These are phyloP conservation scores for Zygosaccharomyces gambellarensis DNA, from an alignment of 805 yeast genomes.

Conservation along the genomic window DNA sequence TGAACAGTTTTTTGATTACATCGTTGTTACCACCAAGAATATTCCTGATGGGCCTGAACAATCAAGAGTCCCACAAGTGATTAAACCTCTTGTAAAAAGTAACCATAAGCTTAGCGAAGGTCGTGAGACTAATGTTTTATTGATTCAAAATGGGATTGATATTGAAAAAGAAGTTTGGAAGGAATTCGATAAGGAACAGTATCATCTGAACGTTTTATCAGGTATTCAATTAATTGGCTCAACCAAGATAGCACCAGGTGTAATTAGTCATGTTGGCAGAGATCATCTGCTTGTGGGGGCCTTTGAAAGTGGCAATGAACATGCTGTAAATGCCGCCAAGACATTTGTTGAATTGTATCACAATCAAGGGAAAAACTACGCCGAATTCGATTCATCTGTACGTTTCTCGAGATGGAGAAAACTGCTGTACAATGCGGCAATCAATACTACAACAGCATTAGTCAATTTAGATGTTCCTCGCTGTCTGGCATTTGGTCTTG, in stretches of 20 bases:
- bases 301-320: constrained; percentile 38
- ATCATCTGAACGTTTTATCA: constrained; percentile 39
- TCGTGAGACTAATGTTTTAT: constrained; percentile 43
- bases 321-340: constrained; percentile 36
- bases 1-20: constrained; percentile 48
- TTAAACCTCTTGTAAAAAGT: constrained; percentile 46
- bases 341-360: constrained; percentile 40
- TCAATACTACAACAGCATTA: constrained; percentile 57
- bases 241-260: constrained; percentile 44
- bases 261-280: constrained; percentile 45
- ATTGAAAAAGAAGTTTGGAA: constrained; percentile 51
- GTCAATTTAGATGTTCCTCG: constrained; percentile 55
- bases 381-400: constrained; percentile 41
- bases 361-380: constrained; percentile 39
- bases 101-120: constrained; percentile 16
- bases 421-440: constrained; percentile 59
- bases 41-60: constrained; percentile 53
- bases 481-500: constrained; percentile 40
- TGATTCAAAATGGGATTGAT: constrained; percentile 66
- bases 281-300: constrained; percentile 52
- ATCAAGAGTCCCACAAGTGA: constrained; percentile 47
- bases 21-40: constrained; percentile 61
- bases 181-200: constrained; percentile 39
- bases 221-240: constrained; percentile 65
- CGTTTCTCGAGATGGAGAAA: constrained; percentile 56